phyloP scores from a whole-genome alignment of 495 filamentous ascomycete genomes.

The Penicillium steckii region DNA sequence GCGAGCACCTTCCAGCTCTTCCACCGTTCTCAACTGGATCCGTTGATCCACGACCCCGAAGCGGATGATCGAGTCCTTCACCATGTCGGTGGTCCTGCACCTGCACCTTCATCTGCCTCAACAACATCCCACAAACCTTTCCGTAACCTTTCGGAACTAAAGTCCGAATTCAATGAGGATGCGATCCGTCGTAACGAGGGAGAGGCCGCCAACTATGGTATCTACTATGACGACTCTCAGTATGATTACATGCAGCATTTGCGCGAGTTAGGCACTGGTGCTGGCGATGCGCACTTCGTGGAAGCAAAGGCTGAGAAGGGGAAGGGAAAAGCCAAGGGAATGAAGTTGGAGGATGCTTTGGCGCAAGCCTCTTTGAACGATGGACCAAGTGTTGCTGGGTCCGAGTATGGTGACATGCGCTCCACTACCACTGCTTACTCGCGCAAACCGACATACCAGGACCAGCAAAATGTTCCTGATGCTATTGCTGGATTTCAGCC shows the following conservation, averaged over 20 bases:
- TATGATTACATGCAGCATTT: constrained; percentile 99
- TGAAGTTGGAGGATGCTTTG: constrained; percentile 83
- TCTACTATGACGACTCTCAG: constrained; percentile 84
- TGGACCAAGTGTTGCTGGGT: constrained; percentile 32
- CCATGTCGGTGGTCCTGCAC: constrained; percentile 37
- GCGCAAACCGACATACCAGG: constrained; percentile 77
- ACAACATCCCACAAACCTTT: constrained; percentile 36
- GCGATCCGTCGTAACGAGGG: constrained; percentile 84
- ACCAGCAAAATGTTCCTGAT: constrained; percentile 92
- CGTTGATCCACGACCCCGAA: constrained; percentile 81
- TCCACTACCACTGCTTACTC: constrained; percentile 63
- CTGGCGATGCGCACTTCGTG: constrained; percentile 67
- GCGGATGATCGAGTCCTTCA: constrained; percentile 82
- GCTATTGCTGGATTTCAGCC: constrained; percentile 90
- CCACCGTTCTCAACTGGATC: constrained; percentile 95
- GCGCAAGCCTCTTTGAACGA: constrained; percentile 58
- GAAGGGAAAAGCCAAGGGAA: constrained; percentile 64
- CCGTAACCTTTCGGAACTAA: constrained; percentile 64
- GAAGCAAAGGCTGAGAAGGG: constrained; percentile 60
- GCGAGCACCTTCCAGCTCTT: constrained; percentile 91
- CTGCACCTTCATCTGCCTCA: constrained; percentile 26
- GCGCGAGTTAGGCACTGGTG: constrained; percentile 71
- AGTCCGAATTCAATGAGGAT: constrained; percentile 69
- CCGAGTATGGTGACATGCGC: constrained; percentile 34
- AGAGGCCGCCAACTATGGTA: constrained; percentile 89